Evolutionary conservation across 768 basidiomycete species (phyloP).

Genomic region (Pleurotus giganteus): DNA sequence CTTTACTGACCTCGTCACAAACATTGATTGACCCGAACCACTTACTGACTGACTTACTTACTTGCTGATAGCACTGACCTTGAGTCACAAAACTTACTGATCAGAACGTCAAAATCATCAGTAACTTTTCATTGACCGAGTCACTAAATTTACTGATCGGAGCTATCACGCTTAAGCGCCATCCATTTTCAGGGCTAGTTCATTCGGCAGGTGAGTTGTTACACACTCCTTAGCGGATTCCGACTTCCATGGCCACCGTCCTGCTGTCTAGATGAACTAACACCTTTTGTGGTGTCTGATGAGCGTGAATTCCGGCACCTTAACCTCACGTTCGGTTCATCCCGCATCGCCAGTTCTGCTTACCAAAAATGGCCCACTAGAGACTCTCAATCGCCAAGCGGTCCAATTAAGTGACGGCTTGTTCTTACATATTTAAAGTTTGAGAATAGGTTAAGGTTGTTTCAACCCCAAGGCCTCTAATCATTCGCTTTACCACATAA

Average conservation of each 20-base stretch:
- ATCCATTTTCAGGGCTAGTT: slow-evolving; percentile 92
- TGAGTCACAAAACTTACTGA: no score
- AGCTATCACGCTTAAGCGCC: slow-evolving; percentile 89
- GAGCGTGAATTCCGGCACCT: slow-evolving; percentile 82
- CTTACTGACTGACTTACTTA: no score
- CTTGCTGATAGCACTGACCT: no score
- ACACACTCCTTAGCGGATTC: slow-evolving; percentile 86
- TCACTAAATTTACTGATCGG: no score
- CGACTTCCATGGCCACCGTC: slow-evolving; percentile 86
- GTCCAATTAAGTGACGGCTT: slow-evolving; percentile 80
- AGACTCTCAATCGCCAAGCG: slow-evolving; percentile 81
- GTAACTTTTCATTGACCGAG: no score
- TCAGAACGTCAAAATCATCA: no score
- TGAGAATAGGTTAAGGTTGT: slow-evolving; percentile 83
- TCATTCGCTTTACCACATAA: slow-evolving; percentile 83
- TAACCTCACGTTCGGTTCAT: slow-evolving; percentile 69
- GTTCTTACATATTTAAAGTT: slow-evolving; percentile 86
- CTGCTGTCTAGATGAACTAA: slow-evolving; percentile 88
- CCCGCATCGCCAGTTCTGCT: slow-evolving; percentile 70
- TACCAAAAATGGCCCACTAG: slow-evolving; percentile 79
- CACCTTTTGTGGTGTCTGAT: slow-evolving; percentile 85
- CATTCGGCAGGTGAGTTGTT: slow-evolving; percentile 90
- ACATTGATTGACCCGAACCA: no score
- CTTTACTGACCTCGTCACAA: no score
- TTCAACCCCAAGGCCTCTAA: slow-evolving; percentile 89